Evolutionary conservation across 345 rosid species (phyloP).

Genomic region (Salix caprea): DNA sequence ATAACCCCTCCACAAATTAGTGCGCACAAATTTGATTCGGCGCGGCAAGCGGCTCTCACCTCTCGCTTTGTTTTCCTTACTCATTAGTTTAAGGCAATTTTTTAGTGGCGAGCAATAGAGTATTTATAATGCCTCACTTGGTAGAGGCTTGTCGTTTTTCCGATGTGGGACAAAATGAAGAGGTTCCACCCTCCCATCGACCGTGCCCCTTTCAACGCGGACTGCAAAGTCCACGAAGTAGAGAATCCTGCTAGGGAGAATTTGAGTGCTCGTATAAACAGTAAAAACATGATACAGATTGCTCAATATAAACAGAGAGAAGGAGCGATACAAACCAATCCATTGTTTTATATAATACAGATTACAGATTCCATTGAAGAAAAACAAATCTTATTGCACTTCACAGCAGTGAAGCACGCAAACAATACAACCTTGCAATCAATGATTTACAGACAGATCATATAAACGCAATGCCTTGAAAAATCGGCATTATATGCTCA

Average conservation of each 20-base stretch:
- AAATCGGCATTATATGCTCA: background rate
- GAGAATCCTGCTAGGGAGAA: background rate
- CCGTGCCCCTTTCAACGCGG: background rate
- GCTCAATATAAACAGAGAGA: background rate
- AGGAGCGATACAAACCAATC: background rate
- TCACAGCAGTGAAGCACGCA: background rate
- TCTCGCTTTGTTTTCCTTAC: slow-evolving; percentile 95
- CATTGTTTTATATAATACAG: too few relatives aligned
- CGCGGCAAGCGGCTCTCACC: slow-evolving; percentile 76
- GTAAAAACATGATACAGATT: too few relatives aligned
- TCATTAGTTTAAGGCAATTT: slow-evolving; percentile 87
- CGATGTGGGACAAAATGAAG: slow-evolving; percentile 13
- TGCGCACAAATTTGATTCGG: slow-evolving; percentile 35
- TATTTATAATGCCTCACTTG: background rate
- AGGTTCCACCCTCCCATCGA: background rate
- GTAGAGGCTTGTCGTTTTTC: too few relatives aligned
- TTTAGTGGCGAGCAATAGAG: rapidly evolving
- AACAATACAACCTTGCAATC: background rate
- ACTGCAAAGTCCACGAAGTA: background rate
- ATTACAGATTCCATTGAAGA: background rate
- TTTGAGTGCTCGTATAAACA: too few relatives aligned
- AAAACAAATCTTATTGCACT: background rate
- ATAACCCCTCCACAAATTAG: slow-evolving; percentile 76
- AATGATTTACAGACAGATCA: background rate
- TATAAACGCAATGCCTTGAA: background rate